These are phyloP conservation scores for Vitis cinerea DNA, from an alignment of 164 flowering plant genomes.

Conservation along the genomic window DNA sequence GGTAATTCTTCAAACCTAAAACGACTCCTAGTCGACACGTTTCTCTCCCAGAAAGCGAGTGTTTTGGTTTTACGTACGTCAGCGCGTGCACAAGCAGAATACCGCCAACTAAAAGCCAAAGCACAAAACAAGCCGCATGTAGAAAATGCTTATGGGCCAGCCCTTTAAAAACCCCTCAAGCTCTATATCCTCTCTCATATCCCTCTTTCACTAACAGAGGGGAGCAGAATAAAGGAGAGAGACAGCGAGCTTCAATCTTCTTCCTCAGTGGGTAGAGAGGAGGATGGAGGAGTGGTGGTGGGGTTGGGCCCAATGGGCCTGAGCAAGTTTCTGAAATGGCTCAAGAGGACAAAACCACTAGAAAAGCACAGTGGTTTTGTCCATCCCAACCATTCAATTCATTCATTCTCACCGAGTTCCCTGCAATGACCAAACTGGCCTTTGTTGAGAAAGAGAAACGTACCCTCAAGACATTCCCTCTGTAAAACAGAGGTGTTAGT, in stretches of 20 bases:
- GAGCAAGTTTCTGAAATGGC: not conserved
- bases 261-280: not conserved
- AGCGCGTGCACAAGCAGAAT: not conserved
- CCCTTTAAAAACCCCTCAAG: constrained; percentile 6
- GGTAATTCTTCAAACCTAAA: no score
- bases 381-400: not conserved
- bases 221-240: not conserved
- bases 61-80: not conserved
- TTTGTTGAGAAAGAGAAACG: not conserved
- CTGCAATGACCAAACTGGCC: not conserved
- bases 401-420: constrained; percentile 6
- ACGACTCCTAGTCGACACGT: not conserved
- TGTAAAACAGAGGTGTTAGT: constrained; percentile 11
- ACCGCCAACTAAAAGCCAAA: not conserved
- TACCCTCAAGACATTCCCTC: not conserved
- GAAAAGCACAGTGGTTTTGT: not conserved
- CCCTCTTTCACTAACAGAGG: constrained; percentile 4
- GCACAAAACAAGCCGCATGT: constrained; percentile 6
- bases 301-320: not conserved
- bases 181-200: constrained; percentile 2
- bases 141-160: constrained; percentile 1
- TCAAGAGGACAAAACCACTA: constrained; percentile 13
- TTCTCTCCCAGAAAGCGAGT: not conserved
- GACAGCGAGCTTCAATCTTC: no score
- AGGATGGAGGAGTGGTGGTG: not conserved